Conservation (phyloP, 352 stramenopile species). For the Pythium guiyangense region DNA sequence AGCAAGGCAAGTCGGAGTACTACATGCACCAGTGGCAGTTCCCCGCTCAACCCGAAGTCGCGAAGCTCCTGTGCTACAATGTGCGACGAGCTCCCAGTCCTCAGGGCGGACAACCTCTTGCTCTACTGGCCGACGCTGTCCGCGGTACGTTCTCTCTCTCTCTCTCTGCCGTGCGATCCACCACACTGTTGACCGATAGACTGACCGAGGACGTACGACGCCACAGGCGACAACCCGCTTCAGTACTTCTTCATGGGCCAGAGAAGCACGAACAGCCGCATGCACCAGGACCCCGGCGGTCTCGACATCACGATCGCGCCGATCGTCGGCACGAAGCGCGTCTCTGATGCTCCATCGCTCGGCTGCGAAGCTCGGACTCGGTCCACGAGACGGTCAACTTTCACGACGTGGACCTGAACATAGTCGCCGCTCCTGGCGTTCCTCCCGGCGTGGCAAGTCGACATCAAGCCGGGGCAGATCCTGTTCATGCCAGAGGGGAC, state of each 20-base stretch:
- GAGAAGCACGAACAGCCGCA: conserved; percentile 81
- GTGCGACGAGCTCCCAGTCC: conserved; percentile 82
- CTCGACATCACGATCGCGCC: conserved; percentile 92
- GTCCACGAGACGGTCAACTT: conserved; percentile 81
- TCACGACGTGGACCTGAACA: conserved; percentile 78
- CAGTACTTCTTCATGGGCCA: conserved; percentile 96
- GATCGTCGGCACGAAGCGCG: conserved; percentile 84
- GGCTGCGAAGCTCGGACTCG: conserved; percentile 80
- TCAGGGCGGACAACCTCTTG: conserved; percentile 91
- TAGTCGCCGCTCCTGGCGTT: conserved; percentile 86
- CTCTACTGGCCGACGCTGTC: conserved; percentile 87
- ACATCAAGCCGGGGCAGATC: conserved; percentile 91
- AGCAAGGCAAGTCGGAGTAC: conserved; percentile 71
- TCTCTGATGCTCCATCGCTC: conserved; percentile 72
- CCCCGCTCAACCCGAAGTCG: conserved; percentile 63
- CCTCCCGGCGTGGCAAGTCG: conserved; percentile 81
- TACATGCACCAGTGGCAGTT: conserved; percentile 97
- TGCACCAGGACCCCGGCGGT: conserved; percentile 89
- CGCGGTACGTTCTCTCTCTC: conserved; percentile 23
- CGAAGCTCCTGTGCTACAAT: conserved; percentile 82
- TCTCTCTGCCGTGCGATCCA: too few relatives aligned
- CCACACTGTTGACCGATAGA: too few relatives aligned
- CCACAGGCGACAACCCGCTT: conserved; percentile 75
- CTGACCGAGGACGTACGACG: too few relatives aligned
- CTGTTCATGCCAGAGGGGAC: conserved; percentile 92